phyloP scores from a whole-genome alignment of 1,139 yeast species.

The Blastobotrys aristatus region DNA sequence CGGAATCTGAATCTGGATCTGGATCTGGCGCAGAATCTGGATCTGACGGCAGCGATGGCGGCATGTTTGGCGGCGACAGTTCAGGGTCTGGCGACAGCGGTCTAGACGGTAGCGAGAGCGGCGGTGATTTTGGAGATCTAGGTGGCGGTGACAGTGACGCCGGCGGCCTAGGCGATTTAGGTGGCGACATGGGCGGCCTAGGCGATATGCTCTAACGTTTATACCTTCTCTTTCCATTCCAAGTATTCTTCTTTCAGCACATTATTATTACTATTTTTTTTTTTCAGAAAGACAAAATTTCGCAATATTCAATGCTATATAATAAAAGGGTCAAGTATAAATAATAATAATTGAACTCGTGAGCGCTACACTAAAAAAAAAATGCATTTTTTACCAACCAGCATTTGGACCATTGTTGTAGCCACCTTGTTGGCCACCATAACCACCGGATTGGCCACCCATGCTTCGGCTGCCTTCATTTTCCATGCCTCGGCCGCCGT shows the following conservation, averaged over 20 bases:
- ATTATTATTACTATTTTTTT: no score
- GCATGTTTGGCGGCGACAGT: not conserved
- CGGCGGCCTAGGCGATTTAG: not conserved
- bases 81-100: not conserved
- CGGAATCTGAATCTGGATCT: no score
- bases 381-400: conserved; percentile 7
- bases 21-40: no score
- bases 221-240: no score
- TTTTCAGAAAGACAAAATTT: no score
- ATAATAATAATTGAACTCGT: not conserved
- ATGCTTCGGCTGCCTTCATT: not conserved
- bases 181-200: not conserved
- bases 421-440: not conserved
- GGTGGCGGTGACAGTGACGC: not conserved
- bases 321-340: no score
- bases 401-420: conserved; percentile 7
- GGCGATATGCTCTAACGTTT: no score
- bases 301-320: no score
- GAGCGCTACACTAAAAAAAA: no score
- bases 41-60: no score
- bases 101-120: not conserved
- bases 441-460: not conserved
- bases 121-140: not conserved
- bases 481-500: conserved; percentile 2
- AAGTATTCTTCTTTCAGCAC: no score